A percentile compares a stretch with the other conserved stretches of the same genome.
These are phyloP conservation scores for Saccharomycopsis sp. DNA, from an alignment of 805 yeast genomes.

Conservation along the genomic window DNA sequence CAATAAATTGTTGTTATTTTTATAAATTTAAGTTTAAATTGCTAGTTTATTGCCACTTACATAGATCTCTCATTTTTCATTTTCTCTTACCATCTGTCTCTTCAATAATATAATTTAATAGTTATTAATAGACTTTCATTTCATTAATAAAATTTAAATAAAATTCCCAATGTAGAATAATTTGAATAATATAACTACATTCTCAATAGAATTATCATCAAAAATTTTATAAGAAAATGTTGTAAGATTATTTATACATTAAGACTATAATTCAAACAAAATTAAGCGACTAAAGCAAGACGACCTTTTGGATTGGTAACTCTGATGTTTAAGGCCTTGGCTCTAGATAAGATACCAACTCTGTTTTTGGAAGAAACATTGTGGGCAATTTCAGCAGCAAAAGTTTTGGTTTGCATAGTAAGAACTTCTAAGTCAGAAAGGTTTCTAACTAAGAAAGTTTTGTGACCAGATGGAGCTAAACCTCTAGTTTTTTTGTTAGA, in stretches of 20 bases:
- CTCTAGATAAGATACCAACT: slow-evolving; percentile 90
- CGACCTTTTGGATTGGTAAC: slow-evolving; percentile 99
- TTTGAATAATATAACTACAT: no score
- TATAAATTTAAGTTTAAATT: no score
- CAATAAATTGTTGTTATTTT: no score
- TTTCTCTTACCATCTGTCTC: no score
- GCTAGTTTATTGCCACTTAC: no score
- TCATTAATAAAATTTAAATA: no score
- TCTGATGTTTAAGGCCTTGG: slow-evolving; percentile 96
- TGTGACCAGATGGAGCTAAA: slow-evolving; percentile 97
- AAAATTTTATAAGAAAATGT: no score
- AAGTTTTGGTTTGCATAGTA: slow-evolving; percentile 94
- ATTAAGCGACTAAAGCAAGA: slow-evolving; percentile 93
- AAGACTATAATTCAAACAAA: not conserved
- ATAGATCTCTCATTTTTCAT: no score
- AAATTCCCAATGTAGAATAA: no score
- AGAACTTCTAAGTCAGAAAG: slow-evolving; percentile 87
- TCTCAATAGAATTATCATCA: no score
- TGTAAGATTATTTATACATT: not conserved
- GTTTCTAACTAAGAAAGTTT: slow-evolving; percentile 90
- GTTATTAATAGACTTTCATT: no score
- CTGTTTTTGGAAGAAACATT: slow-evolving; percentile 97
- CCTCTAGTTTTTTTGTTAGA: slow-evolving; percentile 98
- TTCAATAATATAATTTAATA: no score
- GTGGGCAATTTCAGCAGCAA: slow-evolving; percentile 99